Percentiles rank a stretch among this genome's conserved stretches.
phyloP scores from a whole-genome alignment of 805 yeast species.

The Spathaspora hagerdaliae region DNA sequence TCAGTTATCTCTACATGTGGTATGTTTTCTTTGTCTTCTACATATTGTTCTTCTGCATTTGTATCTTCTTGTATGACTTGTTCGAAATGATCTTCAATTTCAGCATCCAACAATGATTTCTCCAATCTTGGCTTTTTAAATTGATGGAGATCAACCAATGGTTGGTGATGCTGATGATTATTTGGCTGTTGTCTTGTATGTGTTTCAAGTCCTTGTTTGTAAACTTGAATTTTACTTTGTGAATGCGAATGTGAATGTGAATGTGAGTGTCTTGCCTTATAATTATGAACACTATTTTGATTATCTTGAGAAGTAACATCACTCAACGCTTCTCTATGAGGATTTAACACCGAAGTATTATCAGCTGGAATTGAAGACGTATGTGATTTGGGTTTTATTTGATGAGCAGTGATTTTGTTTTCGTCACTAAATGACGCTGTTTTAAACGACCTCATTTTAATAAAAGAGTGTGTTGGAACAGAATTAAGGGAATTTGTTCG shows the following conservation, averaged over 20 bases:
- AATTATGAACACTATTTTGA: slow-evolving; percentile 5
- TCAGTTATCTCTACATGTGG: not conserved
- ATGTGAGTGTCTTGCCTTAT: slow-evolving; percentile 1
- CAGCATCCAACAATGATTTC: slow-evolving; percentile 12
- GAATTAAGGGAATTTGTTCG: not conserved
- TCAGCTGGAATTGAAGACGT: slow-evolving; percentile 1
- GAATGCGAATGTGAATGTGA: slow-evolving; percentile 4
- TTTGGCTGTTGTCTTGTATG: not conserved
- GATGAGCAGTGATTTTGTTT: slow-evolving; percentile 7
- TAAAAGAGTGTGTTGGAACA: not conserved
- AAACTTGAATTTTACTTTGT: slow-evolving; percentile 1
- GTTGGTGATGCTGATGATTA: too few relatives aligned
- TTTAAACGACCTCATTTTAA: slow-evolving; percentile 10
- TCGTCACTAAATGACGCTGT: slow-evolving; percentile 14
- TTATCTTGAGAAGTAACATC: slow-evolving; percentile 23
- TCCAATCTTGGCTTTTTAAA: slow-evolving; percentile 21
- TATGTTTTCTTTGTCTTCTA: slow-evolving; percentile 7
- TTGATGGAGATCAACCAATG: slow-evolving; percentile 8
- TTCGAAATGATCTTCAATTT: slow-evolving; percentile 11
- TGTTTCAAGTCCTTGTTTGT: not conserved
- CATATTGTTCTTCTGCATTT: slow-evolving; percentile 10
- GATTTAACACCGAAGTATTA: not conserved
- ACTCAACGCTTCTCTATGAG: slow-evolving; percentile 23
- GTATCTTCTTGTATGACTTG: slow-evolving; percentile 7
- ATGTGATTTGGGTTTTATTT: slow-evolving; percentile 1